These are phyloP conservation scores for Stemphylium lycopersici DNA, from an alignment of 2,329 filamentous ascomycete genomes.

Conservation along the genomic window DNA sequence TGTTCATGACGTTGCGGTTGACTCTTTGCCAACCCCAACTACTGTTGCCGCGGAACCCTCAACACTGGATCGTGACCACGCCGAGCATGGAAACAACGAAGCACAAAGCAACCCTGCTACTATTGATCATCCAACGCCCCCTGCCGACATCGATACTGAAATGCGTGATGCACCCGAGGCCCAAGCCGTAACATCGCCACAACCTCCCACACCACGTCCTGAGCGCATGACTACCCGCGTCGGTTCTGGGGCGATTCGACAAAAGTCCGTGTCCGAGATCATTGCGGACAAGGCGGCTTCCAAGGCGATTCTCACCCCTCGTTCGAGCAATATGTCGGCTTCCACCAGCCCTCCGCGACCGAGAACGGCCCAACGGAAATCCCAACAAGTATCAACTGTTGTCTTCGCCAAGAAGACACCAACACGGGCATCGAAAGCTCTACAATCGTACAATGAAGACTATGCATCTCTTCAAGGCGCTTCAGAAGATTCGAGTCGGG, in stretches of 20 bases:
- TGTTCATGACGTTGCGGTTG: conserved; percentile 29
- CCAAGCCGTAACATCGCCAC: conserved; percentile 30
- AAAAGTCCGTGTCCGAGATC: conserved; percentile 76
- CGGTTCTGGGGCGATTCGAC: conserved; percentile 71
- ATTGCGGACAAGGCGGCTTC: conserved; percentile 63
- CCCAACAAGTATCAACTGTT: conserved; percentile 73
- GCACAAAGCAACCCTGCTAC: conserved; percentile 18
- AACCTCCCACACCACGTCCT: conserved; percentile 24
- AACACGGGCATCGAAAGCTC: conserved; percentile 33
- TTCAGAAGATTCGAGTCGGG: conserved; percentile 55
- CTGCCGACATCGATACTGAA: conserved; percentile 43
- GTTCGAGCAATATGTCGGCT: conserved; percentile 35
- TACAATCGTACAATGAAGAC: conserved; percentile 46
- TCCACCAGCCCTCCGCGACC: conserved; percentile 34
- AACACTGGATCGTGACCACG: conserved; percentile 27
- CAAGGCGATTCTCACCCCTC: conserved; percentile 52
- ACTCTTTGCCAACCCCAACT: conserved; percentile 46
- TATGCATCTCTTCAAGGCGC: conserved; percentile 55
- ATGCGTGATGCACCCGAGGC: conserved; percentile 38
- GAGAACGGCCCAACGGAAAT: conserved; percentile 48
- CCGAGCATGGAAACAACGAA: conserved; percentile 18
- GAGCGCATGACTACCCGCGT: conserved; percentile 72
- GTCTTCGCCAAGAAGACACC: conserved; percentile 72
- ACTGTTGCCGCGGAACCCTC: conserved; percentile 43
- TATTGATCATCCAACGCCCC: conserved; percentile 43